phyloP scores from a whole-genome alignment of 108 stramenopile species.

The Epipyxis sp. region DNA sequence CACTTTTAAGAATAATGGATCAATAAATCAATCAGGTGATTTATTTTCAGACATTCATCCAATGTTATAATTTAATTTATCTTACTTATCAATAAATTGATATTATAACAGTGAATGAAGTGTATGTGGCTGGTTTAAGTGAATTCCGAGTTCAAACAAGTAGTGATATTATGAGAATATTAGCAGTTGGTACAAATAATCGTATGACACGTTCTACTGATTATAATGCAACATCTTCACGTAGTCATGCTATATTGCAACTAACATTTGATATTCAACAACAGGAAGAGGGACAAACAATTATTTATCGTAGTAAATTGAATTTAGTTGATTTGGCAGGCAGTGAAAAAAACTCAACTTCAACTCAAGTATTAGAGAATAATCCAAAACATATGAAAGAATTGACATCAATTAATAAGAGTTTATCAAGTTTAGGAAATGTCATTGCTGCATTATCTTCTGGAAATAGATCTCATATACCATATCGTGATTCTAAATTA shows the following conservation, averaged over 20 bases:
- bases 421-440: constrained; percentile 65
- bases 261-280: constrained; percentile 31
- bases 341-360: background rate
- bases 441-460: constrained; percentile 58
- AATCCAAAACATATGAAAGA: constrained; percentile 59
- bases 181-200: constrained; percentile 17
- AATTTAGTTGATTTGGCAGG: constrained; percentile 56
- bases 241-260: constrained; percentile 26
- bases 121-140: constrained; percentile 29
- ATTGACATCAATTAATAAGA: constrained; percentile 71
- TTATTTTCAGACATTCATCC: no score
- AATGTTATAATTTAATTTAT: no score
- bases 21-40: no score
- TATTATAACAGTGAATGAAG: background rate
- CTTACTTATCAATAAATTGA: no score
- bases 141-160: constrained; percentile 31
- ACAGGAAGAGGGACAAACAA: constrained; percentile 27
- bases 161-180: constrained; percentile 18
- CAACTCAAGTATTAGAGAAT: constrained; percentile 39
- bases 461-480: constrained; percentile 62
- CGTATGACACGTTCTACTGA: constrained; percentile 27
- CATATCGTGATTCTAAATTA: constrained; percentile 89
- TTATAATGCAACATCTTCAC: constrained; percentile 21
- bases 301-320: constrained; percentile 17
- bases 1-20: no score